phyloP scores from a whole-genome alignment of 306 rosid species.

The Nissolia schottii region DNA sequence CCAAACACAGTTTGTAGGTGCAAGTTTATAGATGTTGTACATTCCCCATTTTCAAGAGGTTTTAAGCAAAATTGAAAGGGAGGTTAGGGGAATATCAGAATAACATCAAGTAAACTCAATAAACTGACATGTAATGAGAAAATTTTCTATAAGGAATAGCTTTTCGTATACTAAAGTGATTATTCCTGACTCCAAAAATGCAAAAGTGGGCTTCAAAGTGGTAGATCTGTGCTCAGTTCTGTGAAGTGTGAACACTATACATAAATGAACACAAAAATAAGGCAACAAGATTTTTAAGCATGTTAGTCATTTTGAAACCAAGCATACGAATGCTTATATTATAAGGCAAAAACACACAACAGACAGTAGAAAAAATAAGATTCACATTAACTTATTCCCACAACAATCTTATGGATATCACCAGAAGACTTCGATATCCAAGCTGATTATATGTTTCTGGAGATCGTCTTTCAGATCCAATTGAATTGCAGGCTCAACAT shows the following conservation, averaged over 20 bases:
- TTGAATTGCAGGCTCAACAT: not conserved
- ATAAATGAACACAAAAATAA: not conserved
- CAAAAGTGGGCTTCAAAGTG: not conserved
- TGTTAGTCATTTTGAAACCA: too few relatives aligned
- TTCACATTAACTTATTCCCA: too few relatives aligned
- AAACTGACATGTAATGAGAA: not conserved
- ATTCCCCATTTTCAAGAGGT: constrained; percentile 13
- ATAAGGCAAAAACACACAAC: too few relatives aligned
- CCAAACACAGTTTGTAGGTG: too few relatives aligned
- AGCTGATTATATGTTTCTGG: not conserved
- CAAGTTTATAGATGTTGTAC: too few relatives aligned
- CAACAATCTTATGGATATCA: too few relatives aligned
- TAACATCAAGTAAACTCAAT: not conserved
- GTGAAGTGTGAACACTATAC: not conserved
- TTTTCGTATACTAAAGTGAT: not conserved
- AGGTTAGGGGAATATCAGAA: not conserved
- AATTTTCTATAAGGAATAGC: not conserved
- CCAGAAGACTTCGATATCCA: too few relatives aligned
- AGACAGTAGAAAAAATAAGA: too few relatives aligned
- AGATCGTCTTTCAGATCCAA: not conserved
- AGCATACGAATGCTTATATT: too few relatives aligned
- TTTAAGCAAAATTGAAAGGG: constrained; percentile 9
- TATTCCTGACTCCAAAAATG: not conserved
- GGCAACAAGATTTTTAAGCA: too few relatives aligned
- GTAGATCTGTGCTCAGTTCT: not conserved